Conservation (phyloP, 2,329 filamentous ascomycete species). For the Claviceps lovelessii region DNA sequence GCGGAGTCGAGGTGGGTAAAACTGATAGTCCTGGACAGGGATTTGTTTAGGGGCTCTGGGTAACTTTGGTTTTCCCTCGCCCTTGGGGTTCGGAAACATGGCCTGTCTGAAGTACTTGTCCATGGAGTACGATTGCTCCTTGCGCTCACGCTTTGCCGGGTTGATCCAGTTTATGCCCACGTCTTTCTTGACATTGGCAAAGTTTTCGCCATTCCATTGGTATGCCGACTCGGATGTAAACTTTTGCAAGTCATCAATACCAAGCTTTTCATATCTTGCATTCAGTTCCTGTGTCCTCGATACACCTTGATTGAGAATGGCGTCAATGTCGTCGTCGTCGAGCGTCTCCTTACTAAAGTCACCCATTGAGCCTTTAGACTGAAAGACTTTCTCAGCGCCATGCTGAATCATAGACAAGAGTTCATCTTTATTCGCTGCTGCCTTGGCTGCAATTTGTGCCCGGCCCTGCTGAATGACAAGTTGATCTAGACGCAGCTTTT, state of each 20-base stretch:
- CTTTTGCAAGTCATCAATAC: slow-evolving; percentile 92
- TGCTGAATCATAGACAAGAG: slow-evolving; percentile 97
- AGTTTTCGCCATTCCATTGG: slow-evolving; percentile 97
- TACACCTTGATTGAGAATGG: slow-evolving; percentile 74
- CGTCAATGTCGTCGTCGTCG: slow-evolving; percentile 82
- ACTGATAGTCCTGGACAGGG: slow-evolving; percentile 88
- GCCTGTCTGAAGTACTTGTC: slow-evolving; percentile 96
- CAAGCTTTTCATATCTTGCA: slow-evolving; percentile 89
- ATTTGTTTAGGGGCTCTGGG: slow-evolving; percentile 93
- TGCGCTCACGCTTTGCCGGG: slow-evolving; percentile 92
- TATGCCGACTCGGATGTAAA: slow-evolving; percentile 96
- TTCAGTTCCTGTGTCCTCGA: slow-evolving; percentile 80
- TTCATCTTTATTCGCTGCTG: slow-evolving; percentile 89
- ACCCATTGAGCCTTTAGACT: slow-evolving; percentile 52
- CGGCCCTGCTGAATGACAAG: slow-evolving; percentile 96
- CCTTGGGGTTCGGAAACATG: slow-evolving; percentile 63
- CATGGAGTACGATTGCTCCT: slow-evolving; percentile 95
- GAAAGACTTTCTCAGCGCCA: slow-evolving; percentile 88
- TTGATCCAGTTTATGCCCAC: slow-evolving; percentile 96
- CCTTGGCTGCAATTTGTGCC: slow-evolving; percentile 78
- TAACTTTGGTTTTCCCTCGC: slow-evolving; percentile 83
- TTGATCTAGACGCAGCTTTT: slow-evolving; percentile 91
- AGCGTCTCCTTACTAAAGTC: slow-evolving; percentile 46
- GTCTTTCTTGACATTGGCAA: slow-evolving; percentile 81
- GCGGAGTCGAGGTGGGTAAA: slow-evolving; percentile 71